Percentiles rank a stretch among this genome's conserved stretches.
phyloP scores from a whole-genome alignment of 1,284 basidiomycete species.

The Malassezia psittaci region DNA sequence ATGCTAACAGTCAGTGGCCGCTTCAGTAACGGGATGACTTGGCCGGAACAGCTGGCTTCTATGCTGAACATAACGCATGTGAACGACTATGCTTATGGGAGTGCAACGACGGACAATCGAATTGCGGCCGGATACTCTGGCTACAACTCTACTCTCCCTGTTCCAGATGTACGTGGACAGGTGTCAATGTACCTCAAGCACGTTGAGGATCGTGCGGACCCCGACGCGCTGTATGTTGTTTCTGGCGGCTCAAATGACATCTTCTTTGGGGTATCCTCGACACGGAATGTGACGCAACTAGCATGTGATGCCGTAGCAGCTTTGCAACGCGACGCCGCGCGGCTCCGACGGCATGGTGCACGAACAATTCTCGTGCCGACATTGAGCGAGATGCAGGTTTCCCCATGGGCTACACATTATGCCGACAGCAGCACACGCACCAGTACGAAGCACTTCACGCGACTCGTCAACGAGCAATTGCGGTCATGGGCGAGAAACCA shows the following conservation, averaged over 20 bases:
- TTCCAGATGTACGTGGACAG: slow-evolving; percentile 17
- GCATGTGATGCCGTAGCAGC: neutral
- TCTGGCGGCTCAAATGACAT: slow-evolving; percentile 20
- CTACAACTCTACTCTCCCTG: slow-evolving; percentile 15
- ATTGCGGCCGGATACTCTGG: slow-evolving; percentile 19
- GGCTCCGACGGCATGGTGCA: slow-evolving; percentile 11
- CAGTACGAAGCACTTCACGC: neutral
- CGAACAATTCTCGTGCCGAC: slow-evolving; percentile 5
- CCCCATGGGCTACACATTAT: slow-evolving; percentile 6
- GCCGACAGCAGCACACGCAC: neutral
- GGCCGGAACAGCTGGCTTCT: slow-evolving; percentile 22
- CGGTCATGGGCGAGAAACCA: neutral
- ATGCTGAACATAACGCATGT: slow-evolving; percentile 9
- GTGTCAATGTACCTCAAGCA: slow-evolving; percentile 12
- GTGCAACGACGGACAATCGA: slow-evolving; percentile 24
- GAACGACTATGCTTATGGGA: slow-evolving; percentile 21
- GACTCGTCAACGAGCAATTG: neutral
- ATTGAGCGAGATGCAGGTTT: neutral
- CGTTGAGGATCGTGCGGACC: neutral
- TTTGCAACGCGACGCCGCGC: neutral
- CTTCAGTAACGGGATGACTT: slow-evolving; percentile 23
- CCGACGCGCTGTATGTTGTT: slow-evolving; percentile 16
- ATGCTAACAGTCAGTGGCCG: slow-evolving; percentile 9
- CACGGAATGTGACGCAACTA: neutral
- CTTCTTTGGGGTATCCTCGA: slow-evolving; percentile 8